Conservation (phyloP, 352 stramenopile genomes). For the Phytophthora hybrid region DNA sequence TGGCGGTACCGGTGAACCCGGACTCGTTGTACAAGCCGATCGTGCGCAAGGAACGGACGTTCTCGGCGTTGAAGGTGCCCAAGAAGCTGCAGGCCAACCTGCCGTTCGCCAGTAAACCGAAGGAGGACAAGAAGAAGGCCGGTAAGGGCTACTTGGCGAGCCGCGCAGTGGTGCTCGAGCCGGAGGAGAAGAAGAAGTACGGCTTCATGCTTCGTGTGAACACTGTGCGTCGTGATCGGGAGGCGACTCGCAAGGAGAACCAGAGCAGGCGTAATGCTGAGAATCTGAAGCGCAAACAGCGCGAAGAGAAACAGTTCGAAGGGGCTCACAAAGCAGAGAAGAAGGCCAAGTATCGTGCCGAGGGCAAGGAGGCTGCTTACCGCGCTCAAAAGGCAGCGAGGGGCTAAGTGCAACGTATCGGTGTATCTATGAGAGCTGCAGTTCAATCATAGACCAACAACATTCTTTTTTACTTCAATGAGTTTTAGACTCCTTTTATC, state of each 20-base stretch:
- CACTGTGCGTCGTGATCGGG: constrained; percentile 97
- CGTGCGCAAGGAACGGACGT: constrained; percentile 92
- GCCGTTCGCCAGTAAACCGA: constrained; percentile 98
- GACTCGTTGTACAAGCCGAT: constrained; percentile 99
- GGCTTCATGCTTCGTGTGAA: constrained; percentile 98
- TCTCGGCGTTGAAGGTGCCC: constrained; percentile 95
- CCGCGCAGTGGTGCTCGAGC: constrained; percentile 95
- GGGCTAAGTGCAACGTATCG: constrained; percentile 24
- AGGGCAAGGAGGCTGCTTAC: constrained; percentile 78
- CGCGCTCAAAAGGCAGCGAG: constrained; percentile 60
- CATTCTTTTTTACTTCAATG: constrained; percentile 2
- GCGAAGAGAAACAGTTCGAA: constrained; percentile 92
- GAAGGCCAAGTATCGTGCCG: constrained; percentile 87
- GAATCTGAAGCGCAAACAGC: constrained; percentile 93
- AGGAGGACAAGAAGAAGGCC: constrained; percentile 92
- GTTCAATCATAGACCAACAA: constrained; percentile 35
- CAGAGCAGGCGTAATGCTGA: constrained; percentile 87
- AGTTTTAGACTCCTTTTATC: too few species aligned
- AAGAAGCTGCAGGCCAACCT: constrained; percentile 97
- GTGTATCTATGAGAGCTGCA: background rate
- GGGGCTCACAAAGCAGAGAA: constrained; percentile 83
- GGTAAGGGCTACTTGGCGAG: constrained; percentile 90
- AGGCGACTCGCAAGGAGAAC: constrained; percentile 94
- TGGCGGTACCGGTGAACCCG: constrained; percentile 96
- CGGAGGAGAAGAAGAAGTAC: constrained; percentile 97